Conservation (phyloP, 1,284 basidiomycete species). For the Chiua sp. region DNA sequence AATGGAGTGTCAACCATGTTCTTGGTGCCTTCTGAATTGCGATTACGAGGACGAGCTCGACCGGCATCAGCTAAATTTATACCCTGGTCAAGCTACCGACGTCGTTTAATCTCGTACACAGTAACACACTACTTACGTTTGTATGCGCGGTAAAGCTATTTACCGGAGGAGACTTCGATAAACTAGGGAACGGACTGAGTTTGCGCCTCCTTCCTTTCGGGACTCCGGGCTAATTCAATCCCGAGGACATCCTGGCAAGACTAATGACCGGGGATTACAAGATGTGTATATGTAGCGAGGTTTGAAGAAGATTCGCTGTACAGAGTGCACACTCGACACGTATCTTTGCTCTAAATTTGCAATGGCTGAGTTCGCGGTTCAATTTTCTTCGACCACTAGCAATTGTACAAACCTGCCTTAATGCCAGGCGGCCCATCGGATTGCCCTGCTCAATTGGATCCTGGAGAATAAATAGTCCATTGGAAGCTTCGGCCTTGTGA, state of each 20-base stretch:
- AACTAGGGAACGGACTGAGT: neutral
- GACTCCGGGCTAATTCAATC: neutral
- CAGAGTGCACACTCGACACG: no score
- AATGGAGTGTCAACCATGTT: constrained; percentile 42
- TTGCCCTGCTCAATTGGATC: no score
- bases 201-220: neutral
- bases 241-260: neutral
- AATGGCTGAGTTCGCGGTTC: no score
- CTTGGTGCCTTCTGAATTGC: constrained; percentile 3
- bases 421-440: no score
- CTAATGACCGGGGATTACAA: no score
- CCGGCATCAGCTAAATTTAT: constrained; percentile 9
- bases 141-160: neutral
- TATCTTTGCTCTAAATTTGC: no score
- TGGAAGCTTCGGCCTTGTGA: no score
- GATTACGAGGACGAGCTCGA: neutral
- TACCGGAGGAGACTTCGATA: neutral
- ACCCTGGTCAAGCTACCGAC: constrained; percentile 1
- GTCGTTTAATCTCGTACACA: neutral
- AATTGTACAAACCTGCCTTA: no score
- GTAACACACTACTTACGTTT: neutral
- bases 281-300: no score
- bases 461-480: no score
- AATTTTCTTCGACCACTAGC: no score
- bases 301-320: no score